Evolutionary conservation across 2,329 filamentous ascomycete genomes (phyloP), one percentile per base, ranked within the genome.

Genomic region (Trichoderma polysporum): DNA sequence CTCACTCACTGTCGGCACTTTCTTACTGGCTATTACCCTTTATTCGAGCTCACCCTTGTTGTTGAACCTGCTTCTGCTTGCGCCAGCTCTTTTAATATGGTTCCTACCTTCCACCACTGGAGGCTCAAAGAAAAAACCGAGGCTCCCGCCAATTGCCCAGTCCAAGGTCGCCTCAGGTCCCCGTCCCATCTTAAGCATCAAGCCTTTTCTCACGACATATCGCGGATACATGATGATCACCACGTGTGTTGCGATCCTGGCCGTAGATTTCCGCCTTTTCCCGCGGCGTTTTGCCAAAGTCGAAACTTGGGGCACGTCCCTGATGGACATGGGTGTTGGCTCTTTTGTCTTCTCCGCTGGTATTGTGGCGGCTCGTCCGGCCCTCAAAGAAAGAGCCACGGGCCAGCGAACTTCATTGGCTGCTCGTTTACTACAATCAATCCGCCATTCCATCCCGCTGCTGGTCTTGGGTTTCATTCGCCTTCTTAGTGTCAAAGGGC

Each of bases 221-320:
- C 90, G 95, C 63, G 94, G 93, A 2, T 88, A 88, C 58, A 97
- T 99, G 93, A 88, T 99, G 84, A 85, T 97, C 59, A 85, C 91
- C 71, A 99, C 95, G 8, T 96, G 92, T 74, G 81, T 95, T 53
- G 92, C 93, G 61, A 98, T 99, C 72, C 85, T 99, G n/a, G 95
- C 95, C 17, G 95, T 99, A 60, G 95, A 99, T 79, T 99, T 99
- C 76, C 88, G 85, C 19, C 84, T 97, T 68, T 99, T 99, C 74
- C 95, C 95, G 2, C 88, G 95, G 31, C 90, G 95, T 35, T 98
- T 98, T 76, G 95, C 93, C 66, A 99, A 99, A 81, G 95, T 97
- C 2, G 95, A 99, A 79, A 97, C 92, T n/a, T 99, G 95, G 93
- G 95, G 95, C 64, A 97, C 94, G 1, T 98, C 94, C n/a, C 82